Evolutionary conservation across 2,329 filamentous ascomycete genomes (phyloP).

Genomic region (Talaromyces sp.): DNA sequence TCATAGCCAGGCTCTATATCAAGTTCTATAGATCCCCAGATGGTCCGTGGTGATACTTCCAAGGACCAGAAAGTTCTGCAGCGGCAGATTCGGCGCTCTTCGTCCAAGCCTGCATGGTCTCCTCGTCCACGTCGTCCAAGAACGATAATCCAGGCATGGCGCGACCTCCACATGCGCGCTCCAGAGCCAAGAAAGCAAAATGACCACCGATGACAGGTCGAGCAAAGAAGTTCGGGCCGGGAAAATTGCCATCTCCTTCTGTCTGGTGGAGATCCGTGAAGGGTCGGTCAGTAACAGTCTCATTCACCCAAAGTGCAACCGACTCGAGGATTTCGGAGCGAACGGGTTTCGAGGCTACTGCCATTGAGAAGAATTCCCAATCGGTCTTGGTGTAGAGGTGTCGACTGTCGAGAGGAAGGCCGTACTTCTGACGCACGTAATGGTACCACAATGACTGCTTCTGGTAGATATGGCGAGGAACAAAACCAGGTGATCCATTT

Average conservation of each 20-base stretch:
- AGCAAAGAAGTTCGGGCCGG: conserved; percentile 75
- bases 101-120: conserved; percentile 25
- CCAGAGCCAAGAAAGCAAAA: conserved; percentile 81
- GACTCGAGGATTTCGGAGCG: conserved; percentile 72
- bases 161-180: conserved; percentile 74
- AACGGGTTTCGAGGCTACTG: conserved; percentile 70
- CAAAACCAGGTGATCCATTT: conserved; percentile 56
- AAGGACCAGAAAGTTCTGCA: conserved; percentile 17
- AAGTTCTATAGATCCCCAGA: conserved; percentile 28
- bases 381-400: conserved; percentile 87
- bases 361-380: conserved; percentile 88
- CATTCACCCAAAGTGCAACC: conserved; percentile 80
- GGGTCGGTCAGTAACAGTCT: conserved; percentile 74
- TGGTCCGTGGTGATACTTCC: conserved; percentile 18
- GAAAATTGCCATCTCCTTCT: conserved; percentile 74
- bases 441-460: conserved; percentile 81
- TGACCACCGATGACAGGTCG: conserved; percentile 82
- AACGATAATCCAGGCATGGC: conserved; percentile 61
- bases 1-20: too few species aligned
- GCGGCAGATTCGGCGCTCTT: conserved; percentile 29
- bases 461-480: conserved; percentile 75
- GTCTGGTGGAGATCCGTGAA: conserved; percentile 84
- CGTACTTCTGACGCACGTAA: conserved; percentile 77
- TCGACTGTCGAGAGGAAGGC: conserved; percentile 77
- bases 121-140: conserved; percentile 40